Conservation (phyloP, 1,284 basidiomycete genomes). For the Leccinum pachyderme region DNA sequence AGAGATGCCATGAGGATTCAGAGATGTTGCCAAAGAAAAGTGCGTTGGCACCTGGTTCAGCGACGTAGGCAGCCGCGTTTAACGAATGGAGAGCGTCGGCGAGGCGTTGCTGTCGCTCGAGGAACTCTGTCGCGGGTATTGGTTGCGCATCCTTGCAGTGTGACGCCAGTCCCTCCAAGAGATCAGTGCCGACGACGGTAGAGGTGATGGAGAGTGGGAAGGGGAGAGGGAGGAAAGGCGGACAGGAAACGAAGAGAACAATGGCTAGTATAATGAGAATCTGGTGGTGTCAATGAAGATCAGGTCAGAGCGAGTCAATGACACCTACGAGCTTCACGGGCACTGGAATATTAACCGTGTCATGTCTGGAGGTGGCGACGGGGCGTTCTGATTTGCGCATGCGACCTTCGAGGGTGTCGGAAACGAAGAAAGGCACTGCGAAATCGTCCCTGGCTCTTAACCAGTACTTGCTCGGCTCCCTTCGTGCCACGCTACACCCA, state of each 20-base stretch:
- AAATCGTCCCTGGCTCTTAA: background rate
- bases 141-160: slow-evolving; percentile 54
- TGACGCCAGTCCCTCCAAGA: slow-evolving; percentile 40
- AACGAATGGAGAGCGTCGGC: slow-evolving; percentile 48
- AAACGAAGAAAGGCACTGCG: background rate
- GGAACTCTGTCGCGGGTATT: slow-evolving; percentile 49
- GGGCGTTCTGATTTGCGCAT: slow-evolving; percentile 13
- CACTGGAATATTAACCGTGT: background rate
- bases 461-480: background rate
- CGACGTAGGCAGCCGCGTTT: slow-evolving; percentile 63
- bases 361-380: background rate
- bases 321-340: slow-evolving; percentile 16
- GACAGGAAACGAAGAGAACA: slow-evolving; percentile 5
- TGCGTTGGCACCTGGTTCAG: slow-evolving; percentile 73
- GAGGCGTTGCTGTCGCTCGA: slow-evolving; percentile 51
- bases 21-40: slow-evolving; percentile 75
- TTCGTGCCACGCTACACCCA: background rate
- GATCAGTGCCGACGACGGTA: slow-evolving; percentile 2
- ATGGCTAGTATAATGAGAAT: slow-evolving; percentile 11
- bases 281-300: slow-evolving; percentile 5
- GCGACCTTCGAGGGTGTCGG: background rate
- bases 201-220: background rate
- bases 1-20: slow-evolving; percentile 58
- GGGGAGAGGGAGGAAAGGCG: background rate
- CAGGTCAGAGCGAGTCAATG: background rate